Evolutionary conservation across 2,329 filamentous ascomycete species (phyloP).

Genomic region (Pseudonectria buxi): DNA sequence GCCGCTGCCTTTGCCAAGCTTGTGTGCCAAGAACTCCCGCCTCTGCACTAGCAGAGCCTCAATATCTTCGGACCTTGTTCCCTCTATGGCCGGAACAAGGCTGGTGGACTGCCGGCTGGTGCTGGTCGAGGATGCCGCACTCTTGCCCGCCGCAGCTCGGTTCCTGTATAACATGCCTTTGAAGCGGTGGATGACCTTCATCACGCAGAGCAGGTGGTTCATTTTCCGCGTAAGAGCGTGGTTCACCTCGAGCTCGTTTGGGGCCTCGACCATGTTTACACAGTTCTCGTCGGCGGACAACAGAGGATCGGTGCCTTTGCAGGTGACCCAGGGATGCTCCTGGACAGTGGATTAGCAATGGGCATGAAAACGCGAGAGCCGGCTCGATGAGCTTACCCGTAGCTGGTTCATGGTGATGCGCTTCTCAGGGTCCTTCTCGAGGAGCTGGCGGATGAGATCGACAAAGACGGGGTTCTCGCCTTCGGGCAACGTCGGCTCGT

Average conservation of each 20-base stretch:
- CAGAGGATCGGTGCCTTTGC: conserved; percentile 66
- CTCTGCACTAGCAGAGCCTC: conserved; percentile 42
- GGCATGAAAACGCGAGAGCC: neutral
- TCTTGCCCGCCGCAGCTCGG: conserved; percentile 4
- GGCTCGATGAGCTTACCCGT: conserved; percentile 52
- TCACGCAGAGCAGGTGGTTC: conserved; percentile 76
- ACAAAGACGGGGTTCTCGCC: conserved; percentile 62
- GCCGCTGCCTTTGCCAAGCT: conserved; percentile 19
- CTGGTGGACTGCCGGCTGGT: conserved; percentile 4
- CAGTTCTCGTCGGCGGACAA: conserved; percentile 83
- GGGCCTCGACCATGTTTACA: conserved; percentile 68
- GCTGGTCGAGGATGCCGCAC: conserved; percentile 6
- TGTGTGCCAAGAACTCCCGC: conserved; percentile 31
- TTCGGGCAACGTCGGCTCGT: conserved; percentile 55
- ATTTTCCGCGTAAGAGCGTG: conserved; percentile 87
- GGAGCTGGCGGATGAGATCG: conserved; percentile 64
- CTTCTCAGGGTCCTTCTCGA: conserved; percentile 80
- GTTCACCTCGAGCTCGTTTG: conserved; percentile 85
- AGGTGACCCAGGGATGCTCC: conserved; percentile 93
- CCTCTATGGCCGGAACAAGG: conserved; percentile 23
- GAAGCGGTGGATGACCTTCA: conserved; percentile 88
- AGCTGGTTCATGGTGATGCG: conserved; percentile 78
- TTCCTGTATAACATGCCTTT: conserved; percentile 57
- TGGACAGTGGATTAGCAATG: conserved; percentile 31
- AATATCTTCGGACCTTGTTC: conserved; percentile 41